A percentile compares a stretch with the other conserved stretches of the same genome.
Evolutionary conservation across 768 basidiomycete genomes (phyloP).

Genomic region (Tricholoma hemisulphureum): DNA sequence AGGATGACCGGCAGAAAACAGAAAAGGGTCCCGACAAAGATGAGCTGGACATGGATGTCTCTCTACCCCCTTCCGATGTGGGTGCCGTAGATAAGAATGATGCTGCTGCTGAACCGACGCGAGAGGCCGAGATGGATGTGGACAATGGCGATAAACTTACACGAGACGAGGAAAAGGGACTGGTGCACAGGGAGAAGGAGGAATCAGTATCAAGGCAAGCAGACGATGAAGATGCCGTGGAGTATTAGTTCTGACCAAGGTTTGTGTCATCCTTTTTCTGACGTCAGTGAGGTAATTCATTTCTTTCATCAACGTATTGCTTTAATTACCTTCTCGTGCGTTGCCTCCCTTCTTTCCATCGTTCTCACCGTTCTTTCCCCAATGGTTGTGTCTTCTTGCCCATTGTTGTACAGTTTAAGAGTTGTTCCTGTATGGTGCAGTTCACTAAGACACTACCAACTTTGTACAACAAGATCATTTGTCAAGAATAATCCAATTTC

Average conservation of each 20-base stretch:
- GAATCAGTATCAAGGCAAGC: conserved; percentile 54
- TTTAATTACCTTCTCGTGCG: conserved; percentile 28
- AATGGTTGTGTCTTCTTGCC: not conserved
- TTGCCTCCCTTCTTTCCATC: conserved; percentile 23
- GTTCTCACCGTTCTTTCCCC: conserved; percentile 18
- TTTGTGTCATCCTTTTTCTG: conserved; percentile 1
- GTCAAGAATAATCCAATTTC: too few relatives aligned
- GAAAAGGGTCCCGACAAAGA: conserved; percentile 30
- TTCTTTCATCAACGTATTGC: conserved; percentile 8
- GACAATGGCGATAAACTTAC: conserved; percentile 31
- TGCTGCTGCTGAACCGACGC: not conserved
- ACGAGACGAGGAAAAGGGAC: conserved; percentile 37
- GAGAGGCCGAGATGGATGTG: conserved; percentile 36
- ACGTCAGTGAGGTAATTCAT: not conserved
- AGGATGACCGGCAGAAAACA: conserved; percentile 52
- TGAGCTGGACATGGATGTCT: conserved; percentile 38
- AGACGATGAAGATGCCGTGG: conserved; percentile 80
- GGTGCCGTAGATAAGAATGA: conserved; percentile 2
- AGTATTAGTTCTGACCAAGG: conserved; percentile 52
- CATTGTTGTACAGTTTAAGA: not conserved
- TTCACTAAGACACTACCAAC: too few relatives aligned
- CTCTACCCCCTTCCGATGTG: conserved; percentile 7
- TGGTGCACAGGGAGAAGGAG: conserved; percentile 46
- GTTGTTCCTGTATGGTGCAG: not conserved
- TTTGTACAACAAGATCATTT: too few relatives aligned